phyloP scores from a whole-genome alignment of 192 early-diverging fungal genomes.

The Glomus cerebriforme region DNA sequence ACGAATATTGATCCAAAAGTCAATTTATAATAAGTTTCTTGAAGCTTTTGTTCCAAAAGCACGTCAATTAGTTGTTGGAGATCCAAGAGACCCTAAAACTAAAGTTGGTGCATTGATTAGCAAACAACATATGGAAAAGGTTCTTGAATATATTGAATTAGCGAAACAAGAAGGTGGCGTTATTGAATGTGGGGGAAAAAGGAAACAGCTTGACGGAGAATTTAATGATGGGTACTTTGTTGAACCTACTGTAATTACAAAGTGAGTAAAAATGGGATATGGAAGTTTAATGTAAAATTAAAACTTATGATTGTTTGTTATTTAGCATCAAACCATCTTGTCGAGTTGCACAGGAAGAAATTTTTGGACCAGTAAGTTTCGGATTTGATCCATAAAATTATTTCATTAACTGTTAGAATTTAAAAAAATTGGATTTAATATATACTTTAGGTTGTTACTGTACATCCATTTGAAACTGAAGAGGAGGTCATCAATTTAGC shows the following conservation, averaged over 20 bases:
- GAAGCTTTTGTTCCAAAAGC: constrained; percentile 47
- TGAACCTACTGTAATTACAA: constrained; percentile 73
- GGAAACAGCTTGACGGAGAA: constrained; percentile 43
- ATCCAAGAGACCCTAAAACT: constrained; percentile 56
- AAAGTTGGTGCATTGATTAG: constrained; percentile 67
- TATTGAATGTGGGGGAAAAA: constrained; percentile 55
- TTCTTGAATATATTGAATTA: constrained; percentile 64
- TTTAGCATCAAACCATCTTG: constrained; percentile 39
- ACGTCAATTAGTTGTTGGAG: constrained; percentile 59
- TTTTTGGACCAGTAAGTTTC: constrained; percentile 70
- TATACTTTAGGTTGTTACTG: constrained; percentile 52
- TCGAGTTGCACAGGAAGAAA: constrained; percentile 69
- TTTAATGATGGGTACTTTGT: constrained; percentile 69
- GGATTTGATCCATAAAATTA: neutral
- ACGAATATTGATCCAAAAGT: constrained; percentile 66
- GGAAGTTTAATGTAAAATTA: neutral
- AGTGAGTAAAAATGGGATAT: constrained; percentile 32
- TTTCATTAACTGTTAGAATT: neutral
- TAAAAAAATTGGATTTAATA: neutral
- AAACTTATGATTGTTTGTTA: neutral
- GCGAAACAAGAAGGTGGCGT: constrained; percentile 61
- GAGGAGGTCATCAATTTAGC: constrained; percentile 68
- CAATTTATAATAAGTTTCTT: constrained; percentile 65
- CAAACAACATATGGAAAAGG: constrained; percentile 70
- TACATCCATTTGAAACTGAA: constrained; percentile 72